These are phyloP conservation scores for Yamadazyma dendronema DNA, from an alignment of 1,139 yeast species.

Conservation along the genomic window DNA sequence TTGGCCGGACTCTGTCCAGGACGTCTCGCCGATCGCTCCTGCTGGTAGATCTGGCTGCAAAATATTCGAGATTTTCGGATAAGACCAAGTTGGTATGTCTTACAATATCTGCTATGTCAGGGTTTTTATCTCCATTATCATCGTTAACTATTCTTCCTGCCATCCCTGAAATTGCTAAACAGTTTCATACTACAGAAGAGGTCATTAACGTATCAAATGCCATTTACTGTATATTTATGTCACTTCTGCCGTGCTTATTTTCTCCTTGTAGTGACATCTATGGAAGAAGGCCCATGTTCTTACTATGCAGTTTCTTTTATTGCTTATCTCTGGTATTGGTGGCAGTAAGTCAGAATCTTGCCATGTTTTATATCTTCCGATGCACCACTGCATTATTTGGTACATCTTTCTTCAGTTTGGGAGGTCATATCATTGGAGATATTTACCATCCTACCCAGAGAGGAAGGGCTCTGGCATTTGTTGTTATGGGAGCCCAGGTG, in stretches of 20 bases:
- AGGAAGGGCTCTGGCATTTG: constrained; percentile 46
- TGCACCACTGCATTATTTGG: constrained; percentile 49
- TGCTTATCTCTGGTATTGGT: constrained; percentile 35
- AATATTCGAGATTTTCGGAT: constrained; percentile 7
- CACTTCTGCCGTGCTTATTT: constrained; percentile 47
- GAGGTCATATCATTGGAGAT: constrained; percentile 47
- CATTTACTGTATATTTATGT: constrained; percentile 48
- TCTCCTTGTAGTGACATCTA: constrained; percentile 50
- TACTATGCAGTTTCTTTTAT: constrained; percentile 33
- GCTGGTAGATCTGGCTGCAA: not conserved
- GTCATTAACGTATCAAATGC: constrained; percentile 50
- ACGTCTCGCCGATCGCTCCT: too few relatives aligned
- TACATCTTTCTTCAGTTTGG: constrained; percentile 49
- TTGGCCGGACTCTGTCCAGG: not conserved
- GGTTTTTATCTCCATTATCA: constrained; percentile 41
- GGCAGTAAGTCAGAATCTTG: constrained; percentile 45
- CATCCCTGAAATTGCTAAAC: constrained; percentile 43
- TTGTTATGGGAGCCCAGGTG: constrained; percentile 43
- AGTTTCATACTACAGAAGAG: constrained; percentile 44
- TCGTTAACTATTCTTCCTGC: constrained; percentile 50
- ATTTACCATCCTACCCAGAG: constrained; percentile 44
- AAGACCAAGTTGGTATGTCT: constrained; percentile 8
- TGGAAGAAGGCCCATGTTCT: constrained; percentile 44
- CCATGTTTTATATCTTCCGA: constrained; percentile 51
- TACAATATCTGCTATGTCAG: constrained; percentile 18